A percentile compares a stretch with the other conserved stretches of the same genome.
Conservation (phyloP, 306 rosid genomes). For the Cajanus cajan region DNA sequence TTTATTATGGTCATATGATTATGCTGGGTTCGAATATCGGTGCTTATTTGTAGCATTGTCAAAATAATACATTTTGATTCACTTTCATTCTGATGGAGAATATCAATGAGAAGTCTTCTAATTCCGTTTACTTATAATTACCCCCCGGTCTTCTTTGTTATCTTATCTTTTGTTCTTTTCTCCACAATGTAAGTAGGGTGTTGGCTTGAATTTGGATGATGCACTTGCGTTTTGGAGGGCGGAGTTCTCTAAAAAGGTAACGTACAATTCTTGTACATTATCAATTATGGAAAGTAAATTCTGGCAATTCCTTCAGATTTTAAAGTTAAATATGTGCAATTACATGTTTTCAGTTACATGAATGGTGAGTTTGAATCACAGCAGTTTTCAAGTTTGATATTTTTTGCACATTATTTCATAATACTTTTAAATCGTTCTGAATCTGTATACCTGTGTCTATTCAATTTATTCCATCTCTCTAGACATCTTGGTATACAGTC, state of each 20-base stretch:
- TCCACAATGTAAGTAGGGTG: conserved; percentile 57
- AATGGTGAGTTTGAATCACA: neutral
- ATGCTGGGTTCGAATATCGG: neutral
- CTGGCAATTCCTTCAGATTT: conserved; percentile 2
- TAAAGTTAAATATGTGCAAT: neutral
- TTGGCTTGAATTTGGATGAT: conserved; percentile 92
- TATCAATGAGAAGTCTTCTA: conserved; percentile 14
- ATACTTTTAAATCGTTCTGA: neutral
- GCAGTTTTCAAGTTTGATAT: neutral
- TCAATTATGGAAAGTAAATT: neutral
- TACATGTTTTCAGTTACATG: neutral
- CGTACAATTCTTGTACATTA: conserved; percentile 11
- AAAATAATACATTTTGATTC: neutral
- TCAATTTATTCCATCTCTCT: conserved; percentile 11
- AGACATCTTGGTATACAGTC: neutral
- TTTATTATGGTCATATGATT: neutral
- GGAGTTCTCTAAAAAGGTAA: conserved; percentile 87
- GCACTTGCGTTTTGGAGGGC: conserved; percentile 94
- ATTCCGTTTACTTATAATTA: neutral
- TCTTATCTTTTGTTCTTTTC: conserved; percentile 4
- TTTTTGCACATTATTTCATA: neutral
- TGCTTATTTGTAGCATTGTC: conserved; percentile 9
- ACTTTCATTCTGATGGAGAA: neutral
- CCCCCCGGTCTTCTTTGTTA: neutral
- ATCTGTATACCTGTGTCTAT: neutral